Evolutionary conservation across 2,329 filamentous ascomycete species (phyloP), one percentile per base, ranked within the genome.

Genomic region (Mollisiaceae sp.): DNA sequence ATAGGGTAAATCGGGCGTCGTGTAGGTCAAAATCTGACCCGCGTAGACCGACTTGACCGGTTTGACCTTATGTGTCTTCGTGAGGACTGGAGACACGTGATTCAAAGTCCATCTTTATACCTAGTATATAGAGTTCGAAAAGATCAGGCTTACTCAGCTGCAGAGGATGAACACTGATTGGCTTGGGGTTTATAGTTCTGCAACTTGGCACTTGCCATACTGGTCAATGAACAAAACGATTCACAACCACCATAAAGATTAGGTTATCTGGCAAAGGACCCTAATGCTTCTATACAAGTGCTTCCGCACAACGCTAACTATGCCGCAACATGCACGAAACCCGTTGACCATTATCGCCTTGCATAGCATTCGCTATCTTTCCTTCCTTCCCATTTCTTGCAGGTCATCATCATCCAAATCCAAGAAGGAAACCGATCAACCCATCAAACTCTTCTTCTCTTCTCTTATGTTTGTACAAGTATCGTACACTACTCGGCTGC

Each of bases 201-300:
- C n/a, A n/a, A n/a, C n/a, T n/a, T 14, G 8, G 14, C 36, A 14
- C 36, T 39, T 39, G 36, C 15, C 9, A n/a, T 12, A 5, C 15
- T 11, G 18, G 41, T 5, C 41, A 45, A n/a, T 12, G 9, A n/a
- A 45, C 18, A 5, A 45, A 5, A n/a, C 9, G 15, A 11, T n/a
- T n/a, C 9, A 11, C 41, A 45, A 11, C 41, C 41, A 45, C 41
- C 5, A n/a, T n/a, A n/a, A 5, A n/a, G 9, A n/a, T n/a, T n/a
- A n/a, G 18, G 41, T 45, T 5, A 11, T 5, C 41, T 5, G 18
- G n/a, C 18, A 54, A 32, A 32, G 24, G 50, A 24, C 32, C 50
- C 24, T 32, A 24, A 54, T 11, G 50, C 32, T 47, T 62, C 55
- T 63, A 63, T 63, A 63, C 61, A 63, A 63, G 55, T 39, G 27